Evolutionary conservation across 768 basidiomycete species (phyloP).

Genomic region (Leucocoprinus leucothites): DNA sequence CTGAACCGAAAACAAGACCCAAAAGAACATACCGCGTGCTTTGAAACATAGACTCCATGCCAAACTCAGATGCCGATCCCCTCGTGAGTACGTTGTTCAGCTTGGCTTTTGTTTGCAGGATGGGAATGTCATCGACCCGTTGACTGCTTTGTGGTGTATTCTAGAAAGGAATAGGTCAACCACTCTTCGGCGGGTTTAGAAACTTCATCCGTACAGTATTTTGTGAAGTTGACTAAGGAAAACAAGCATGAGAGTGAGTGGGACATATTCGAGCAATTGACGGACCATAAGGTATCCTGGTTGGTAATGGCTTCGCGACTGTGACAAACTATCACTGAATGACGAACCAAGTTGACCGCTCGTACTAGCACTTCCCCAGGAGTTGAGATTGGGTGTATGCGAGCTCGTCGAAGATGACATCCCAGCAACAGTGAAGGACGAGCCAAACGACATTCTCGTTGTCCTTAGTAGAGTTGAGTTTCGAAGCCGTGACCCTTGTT

Average conservation of each 20-base stretch:
- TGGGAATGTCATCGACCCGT: slow-evolving; percentile 68
- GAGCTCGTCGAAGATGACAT: slow-evolving; percentile 50
- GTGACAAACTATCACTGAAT: slow-evolving; percentile 65
- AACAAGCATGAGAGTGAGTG: background rate
- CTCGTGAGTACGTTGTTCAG: slow-evolving; percentile 68
- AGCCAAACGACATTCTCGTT: slow-evolving; percentile 25
- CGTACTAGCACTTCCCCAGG: slow-evolving; percentile 51
- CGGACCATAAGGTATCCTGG: slow-evolving; percentile 78
- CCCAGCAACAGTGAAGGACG: slow-evolving; percentile 56
- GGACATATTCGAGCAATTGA: background rate
- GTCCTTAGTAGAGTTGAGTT: background rate
- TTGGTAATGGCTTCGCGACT: slow-evolving; percentile 76
- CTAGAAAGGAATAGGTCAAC: slow-evolving; percentile 22
- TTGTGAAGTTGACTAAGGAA: slow-evolving; percentile 56
- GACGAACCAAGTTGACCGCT: slow-evolving; percentile 43
- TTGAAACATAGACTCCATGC: slow-evolving; percentile 84
- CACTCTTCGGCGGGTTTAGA: background rate
- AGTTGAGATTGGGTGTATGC: slow-evolving; percentile 46
- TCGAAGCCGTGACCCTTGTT: no score
- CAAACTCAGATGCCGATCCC: slow-evolving; percentile 67
- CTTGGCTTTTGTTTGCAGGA: slow-evolving; percentile 79
- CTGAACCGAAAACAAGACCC: slow-evolving; percentile 12
- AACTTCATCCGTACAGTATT: slow-evolving; percentile 40
- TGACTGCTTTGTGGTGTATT: slow-evolving; percentile 52
- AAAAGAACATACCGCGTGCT: slow-evolving; percentile 48